Percentiles rank a stretch among this genome's conserved stretches.
Conservation (phyloP, 441 rosid genomes). For the Viola pubescens region DNA sequence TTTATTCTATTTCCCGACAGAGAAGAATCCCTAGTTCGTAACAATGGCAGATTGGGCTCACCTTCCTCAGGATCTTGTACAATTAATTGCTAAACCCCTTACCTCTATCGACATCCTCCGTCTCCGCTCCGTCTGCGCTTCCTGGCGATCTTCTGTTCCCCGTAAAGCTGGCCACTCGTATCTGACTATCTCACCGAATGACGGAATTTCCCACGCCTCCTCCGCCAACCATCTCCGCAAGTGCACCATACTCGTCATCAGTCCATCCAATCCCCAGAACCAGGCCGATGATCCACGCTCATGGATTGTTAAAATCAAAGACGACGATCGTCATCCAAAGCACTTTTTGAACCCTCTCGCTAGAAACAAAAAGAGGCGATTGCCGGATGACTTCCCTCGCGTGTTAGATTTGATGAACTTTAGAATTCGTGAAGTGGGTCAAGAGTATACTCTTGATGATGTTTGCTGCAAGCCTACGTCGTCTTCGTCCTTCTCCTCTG, state of each 20-base stretch:
- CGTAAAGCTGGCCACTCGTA: constrained; percentile 29
- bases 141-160: constrained; percentile 55
- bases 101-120: constrained; percentile 49
- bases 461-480: constrained; percentile 21
- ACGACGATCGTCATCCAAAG: constrained; percentile 28
- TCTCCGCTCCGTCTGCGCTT: constrained; percentile 63
- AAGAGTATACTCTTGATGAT: constrained; percentile 59
- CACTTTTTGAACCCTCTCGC: constrained; percentile 54
- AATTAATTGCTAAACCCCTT: constrained; percentile 36
- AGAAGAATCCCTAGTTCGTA: not conserved
- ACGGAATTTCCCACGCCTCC: constrained; percentile 33
- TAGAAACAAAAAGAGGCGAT: constrained; percentile 22
- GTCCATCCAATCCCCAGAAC: constrained; percentile 19
- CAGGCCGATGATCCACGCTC: constrained; percentile 20
- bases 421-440: constrained; percentile 47
- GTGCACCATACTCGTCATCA: constrained; percentile 49
- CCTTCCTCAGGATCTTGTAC: constrained; percentile 60
- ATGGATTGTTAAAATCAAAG: constrained; percentile 68
- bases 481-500: constrained; percentile 7
- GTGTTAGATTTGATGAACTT: constrained; percentile 37
- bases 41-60: constrained; percentile 55
- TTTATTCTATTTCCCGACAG: not conserved
- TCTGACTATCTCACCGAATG: constrained; percentile 49
- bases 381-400: constrained; percentile 40
- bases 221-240: constrained; percentile 59